A percentile compares a stretch with the other conserved stretches of the same genome.
phyloP scores from a whole-genome alignment of 371 early-diverging fungal species.

The Rhizomucor pusillus region DNA sequence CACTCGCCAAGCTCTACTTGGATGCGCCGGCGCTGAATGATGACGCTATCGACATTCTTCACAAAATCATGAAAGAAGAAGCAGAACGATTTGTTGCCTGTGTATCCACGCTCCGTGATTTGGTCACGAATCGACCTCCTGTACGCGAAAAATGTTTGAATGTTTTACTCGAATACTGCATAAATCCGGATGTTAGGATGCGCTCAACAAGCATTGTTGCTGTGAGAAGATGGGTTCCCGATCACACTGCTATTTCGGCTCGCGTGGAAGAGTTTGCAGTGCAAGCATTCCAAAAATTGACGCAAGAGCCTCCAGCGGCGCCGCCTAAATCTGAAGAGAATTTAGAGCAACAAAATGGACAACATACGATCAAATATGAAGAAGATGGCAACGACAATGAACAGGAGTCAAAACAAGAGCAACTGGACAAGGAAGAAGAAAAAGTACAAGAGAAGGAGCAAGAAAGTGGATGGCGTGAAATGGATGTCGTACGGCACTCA shows the following conservation, averaged over 20 bases:
- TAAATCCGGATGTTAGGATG: conserved; percentile 34
- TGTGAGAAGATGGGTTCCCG: conserved; percentile 61
- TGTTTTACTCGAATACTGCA: conserved; percentile 36
- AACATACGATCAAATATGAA: not conserved
- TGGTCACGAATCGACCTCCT: conserved; percentile 27
- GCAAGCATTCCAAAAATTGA: conserved; percentile 36
- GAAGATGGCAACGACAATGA: conserved; percentile 6
- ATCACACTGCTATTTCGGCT: conserved; percentile 44
- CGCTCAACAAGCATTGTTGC: conserved; percentile 57
- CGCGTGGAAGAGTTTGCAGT: conserved; percentile 54
- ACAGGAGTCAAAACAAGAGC: not conserved
- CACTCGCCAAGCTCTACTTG: conserved; percentile 33
- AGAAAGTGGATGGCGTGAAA: conserved; percentile 24
- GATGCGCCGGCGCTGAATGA: conserved; percentile 42
- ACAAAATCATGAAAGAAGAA: conserved; percentile 25
- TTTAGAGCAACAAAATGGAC: not conserved
- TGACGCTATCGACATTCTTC: conserved; percentile 24
- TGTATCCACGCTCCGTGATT: conserved; percentile 34
- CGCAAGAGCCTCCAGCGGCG: conserved; percentile 21
- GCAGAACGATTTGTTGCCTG: conserved; percentile 42
- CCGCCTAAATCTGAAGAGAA: conserved; percentile 6
- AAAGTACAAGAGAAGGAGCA: conserved; percentile 6
- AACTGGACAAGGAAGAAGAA: conserved; percentile 8
- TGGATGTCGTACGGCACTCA: conserved; percentile 37
- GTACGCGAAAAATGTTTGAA: conserved; percentile 30